Conservation (phyloP, 2,329 filamentous ascomycete genomes). For the Epichloe elymi region DNA sequence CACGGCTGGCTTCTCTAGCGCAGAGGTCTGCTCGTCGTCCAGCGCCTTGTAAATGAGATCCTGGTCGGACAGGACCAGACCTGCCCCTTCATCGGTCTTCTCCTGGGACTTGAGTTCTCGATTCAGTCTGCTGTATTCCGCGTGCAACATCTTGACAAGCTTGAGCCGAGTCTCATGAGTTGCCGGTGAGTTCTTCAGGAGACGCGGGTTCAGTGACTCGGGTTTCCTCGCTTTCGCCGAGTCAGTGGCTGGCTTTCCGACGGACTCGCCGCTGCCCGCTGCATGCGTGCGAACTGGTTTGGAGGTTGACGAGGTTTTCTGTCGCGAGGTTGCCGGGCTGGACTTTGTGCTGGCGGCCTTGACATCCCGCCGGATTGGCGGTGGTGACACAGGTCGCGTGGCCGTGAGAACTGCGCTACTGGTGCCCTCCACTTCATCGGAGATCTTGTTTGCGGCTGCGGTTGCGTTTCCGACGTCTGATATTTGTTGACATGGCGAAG, state of each 20-base stretch:
- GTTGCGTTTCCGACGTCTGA: no score
- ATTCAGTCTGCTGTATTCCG: constrained; percentile 55
- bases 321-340: background rate
- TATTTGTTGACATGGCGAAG: background rate
- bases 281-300: background rate
- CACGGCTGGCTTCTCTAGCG: constrained; percentile 51
- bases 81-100: constrained; percentile 26
- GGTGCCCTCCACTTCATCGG: background rate
- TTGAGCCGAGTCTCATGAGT: constrained; percentile 41
- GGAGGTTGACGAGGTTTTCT: background rate
- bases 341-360: constrained; percentile 7
- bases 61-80: constrained; percentile 46
- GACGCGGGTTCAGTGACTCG: constrained; percentile 54
- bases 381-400: constrained; percentile 21
- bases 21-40: constrained; percentile 67
- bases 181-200: constrained; percentile 45
- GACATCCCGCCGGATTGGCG: constrained; percentile 11
- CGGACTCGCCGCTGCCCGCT: background rate
- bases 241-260: background rate
- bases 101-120: constrained; percentile 40
- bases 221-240: constrained; percentile 10
- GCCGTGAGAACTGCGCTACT: constrained; percentile 7
- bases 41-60: constrained; percentile 55
- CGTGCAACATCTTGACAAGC: constrained; percentile 50
- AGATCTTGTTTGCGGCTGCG: background rate